Base-by-base conservation (phyloP, 2,329 filamentous ascomycete species). In the Sclerotinia nivalis region DNA sequence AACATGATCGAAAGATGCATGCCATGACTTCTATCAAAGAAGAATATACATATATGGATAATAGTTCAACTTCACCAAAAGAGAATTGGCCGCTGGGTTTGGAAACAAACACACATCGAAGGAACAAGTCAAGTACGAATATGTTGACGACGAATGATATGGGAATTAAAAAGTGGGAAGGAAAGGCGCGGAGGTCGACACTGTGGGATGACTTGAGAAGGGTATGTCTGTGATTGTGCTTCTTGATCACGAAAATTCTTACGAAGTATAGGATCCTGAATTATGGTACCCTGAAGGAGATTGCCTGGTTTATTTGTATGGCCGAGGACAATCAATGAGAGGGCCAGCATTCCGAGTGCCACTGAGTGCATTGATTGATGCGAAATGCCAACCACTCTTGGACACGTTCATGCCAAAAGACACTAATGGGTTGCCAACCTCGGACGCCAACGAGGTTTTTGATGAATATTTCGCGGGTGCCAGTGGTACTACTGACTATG, bases 331-430 rank as follows among this genome's bases (percentile, higher is more conserved):
- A 69, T 91, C 89, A 4, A 84, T 83, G 70, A 82, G 87, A 74
- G 89, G 89, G 0, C 88, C 91, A 1, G 88, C 91, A 1, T 91
- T 94, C 77, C 87, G 84, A 71, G 79, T 94, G 1, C 86, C 88
- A 0, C 86, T 90, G 64, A 81, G 83, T 7, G 80, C 82, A 4
- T 80, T 93, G 6, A 79, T 90, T 28, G 79, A 84, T 8, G 83
- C 85, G 22, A 83, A 86, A 58, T 92, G 89, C 76, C 83, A 83
- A 40, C 85, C 86, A 1, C 81, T 94, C 10, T 82, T 93, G 34
- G 82, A 87, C 56, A 80, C 81, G 71, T 86, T 85, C 72, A 76
- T 85, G 59, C 75, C 79, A 47, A 65, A 73, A 43, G 61, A 58
- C n/a, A 56, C 61, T 22, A 67, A 50, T 15, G 68, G 71, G 12